Evolutionary conservation across 768 basidiomycete genomes (phyloP), one percentile per base, ranked within the genome.

Genomic region (Boletus pseudo-olivaceus): DNA sequence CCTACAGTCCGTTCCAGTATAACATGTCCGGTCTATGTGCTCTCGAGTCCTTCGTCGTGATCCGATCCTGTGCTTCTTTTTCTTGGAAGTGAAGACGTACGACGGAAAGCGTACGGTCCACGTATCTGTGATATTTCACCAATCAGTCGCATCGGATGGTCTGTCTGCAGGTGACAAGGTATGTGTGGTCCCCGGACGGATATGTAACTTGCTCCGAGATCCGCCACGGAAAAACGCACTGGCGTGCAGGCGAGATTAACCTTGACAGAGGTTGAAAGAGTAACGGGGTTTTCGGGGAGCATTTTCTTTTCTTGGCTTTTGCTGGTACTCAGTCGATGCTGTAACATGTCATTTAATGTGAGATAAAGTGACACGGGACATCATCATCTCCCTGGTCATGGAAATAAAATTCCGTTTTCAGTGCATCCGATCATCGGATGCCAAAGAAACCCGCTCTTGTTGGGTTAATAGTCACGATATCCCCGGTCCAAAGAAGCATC

Each of bases 241-340:
- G 33, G n/a, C 48, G 17, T 29, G 11, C 42, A 57, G 43, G 57
- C 54, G 55, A 61, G 66, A 67, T 67, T 67, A 67, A 68, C 66
- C 47, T 66, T 55, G 55, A 44, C 27, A 48, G 50, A 37, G 54
- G 54, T 29, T 20, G 46, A 57, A 49, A 41, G 49, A 48, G 46
- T 26, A 46, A 59, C 56, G 60, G 63, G 49, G 20, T 27, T 62
- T 51, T 57, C 61, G 55, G 57, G 41, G 14, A 44, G 35, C 39
- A n/a, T 34, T 29, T 54, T 56, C 51, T 56, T 29, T 60, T 47
- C 33, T 50, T 26, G 44, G 47, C 30, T 23, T 47, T 54, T 41
- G 11, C 27, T 55, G 34, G 29, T 51, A 35, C 57, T 53, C 47
- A 47, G 34, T 51, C 4, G 34, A 58, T 66, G 62, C 44, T 62